phyloP scores from a whole-genome alignment of 495 filamentous ascomycete species.

The Hyaloscypha finlandica region DNA sequence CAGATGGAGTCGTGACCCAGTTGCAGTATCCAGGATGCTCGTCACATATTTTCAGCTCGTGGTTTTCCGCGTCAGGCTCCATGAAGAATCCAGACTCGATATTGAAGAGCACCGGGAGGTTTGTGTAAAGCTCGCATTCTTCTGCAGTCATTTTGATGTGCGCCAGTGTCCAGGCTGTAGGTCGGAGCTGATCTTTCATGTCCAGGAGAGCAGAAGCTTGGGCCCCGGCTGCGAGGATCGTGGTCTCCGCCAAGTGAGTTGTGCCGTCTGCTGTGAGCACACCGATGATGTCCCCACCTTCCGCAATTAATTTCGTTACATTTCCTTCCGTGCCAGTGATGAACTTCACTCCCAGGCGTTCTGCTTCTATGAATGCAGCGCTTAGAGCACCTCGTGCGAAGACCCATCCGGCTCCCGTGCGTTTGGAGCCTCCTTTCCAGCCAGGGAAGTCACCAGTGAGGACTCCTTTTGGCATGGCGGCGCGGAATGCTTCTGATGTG shows the following conservation, averaged over 20 bases:
- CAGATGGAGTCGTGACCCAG: constrained; percentile 29
- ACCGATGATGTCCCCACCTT: constrained; percentile 36
- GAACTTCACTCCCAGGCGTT: constrained; percentile 47
- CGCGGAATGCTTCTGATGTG: constrained; percentile 47
- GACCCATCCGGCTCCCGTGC: constrained; percentile 51
- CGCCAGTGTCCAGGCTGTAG: constrained; percentile 55
- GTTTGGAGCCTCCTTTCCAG: constrained; percentile 52
- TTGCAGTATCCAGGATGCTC: constrained; percentile 60
- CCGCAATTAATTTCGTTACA: constrained; percentile 39
- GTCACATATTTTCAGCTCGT: constrained; percentile 57
- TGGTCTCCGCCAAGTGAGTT: constrained; percentile 14
- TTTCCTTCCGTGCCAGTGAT: constrained; percentile 44
- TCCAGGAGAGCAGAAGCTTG: constrained; percentile 48
- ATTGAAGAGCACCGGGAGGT: constrained; percentile 54
- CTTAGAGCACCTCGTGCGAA: constrained; percentile 49
- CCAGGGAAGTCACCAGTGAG: constrained; percentile 50
- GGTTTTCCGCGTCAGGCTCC: constrained; percentile 52
- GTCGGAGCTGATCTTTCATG: constrained; percentile 53
- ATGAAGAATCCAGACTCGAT: constrained; percentile 57
- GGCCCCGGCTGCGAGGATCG: constrained; percentile 51
- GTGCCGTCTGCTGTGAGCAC: constrained; percentile 4
- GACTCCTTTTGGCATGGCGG: constrained; percentile 53
- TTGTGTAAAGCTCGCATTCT: constrained; percentile 43
- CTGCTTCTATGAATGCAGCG: constrained; percentile 47
- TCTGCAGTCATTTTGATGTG: constrained; percentile 51